These are phyloP conservation scores for Pichia sp. DNA, from an alignment of 1,139 yeast species.

Conservation along the genomic window DNA sequence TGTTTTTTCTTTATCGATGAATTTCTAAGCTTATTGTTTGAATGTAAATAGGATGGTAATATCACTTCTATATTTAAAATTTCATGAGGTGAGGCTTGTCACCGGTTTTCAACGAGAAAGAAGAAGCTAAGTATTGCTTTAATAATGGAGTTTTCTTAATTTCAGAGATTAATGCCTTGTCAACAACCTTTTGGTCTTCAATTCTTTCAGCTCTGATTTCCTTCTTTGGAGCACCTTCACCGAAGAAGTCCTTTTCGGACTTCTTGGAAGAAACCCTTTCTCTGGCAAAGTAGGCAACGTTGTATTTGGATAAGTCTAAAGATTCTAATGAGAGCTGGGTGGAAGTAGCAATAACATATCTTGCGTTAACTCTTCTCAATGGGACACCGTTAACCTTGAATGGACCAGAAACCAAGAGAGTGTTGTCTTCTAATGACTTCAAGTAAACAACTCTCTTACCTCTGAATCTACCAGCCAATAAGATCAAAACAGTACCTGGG, in stretches of 20 bases:
- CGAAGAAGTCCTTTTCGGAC: slow-evolving; percentile 93
- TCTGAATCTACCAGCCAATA: slow-evolving; percentile 99
- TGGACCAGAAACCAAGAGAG: slow-evolving; percentile 97
- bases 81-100: slow-evolving; percentile 99
- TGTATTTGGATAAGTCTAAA: slow-evolving; percentile 88
- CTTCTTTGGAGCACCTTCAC: slow-evolving; percentile 77
- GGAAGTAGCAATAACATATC: slow-evolving; percentile 98
- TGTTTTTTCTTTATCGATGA: slow-evolving; percentile 1
- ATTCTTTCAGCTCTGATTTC: slow-evolving; percentile 91
- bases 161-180: slow-evolving; percentile 88
- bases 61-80: slow-evolving; percentile 51
- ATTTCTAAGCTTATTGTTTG: neutral
- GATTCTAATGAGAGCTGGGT: slow-evolving; percentile 78
- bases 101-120: slow-evolving; percentile 97
- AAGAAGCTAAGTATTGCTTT: slow-evolving; percentile 94
- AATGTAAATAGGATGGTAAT: neutral
- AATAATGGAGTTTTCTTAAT: slow-evolving; percentile 97
- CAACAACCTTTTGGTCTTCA: slow-evolving; percentile 96
- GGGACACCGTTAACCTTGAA: slow-evolving; percentile 99
- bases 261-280: slow-evolving; percentile 73
- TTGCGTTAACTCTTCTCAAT: slow-evolving; percentile 97
- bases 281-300: slow-evolving; percentile 95
- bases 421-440: slow-evolving; percentile 97
- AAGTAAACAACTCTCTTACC: slow-evolving; percentile 99
- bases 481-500: slow-evolving; percentile 97